phyloP scores from a whole-genome alignment of 164 flowering plant species.

The Kingdonia uniflora region DNA sequence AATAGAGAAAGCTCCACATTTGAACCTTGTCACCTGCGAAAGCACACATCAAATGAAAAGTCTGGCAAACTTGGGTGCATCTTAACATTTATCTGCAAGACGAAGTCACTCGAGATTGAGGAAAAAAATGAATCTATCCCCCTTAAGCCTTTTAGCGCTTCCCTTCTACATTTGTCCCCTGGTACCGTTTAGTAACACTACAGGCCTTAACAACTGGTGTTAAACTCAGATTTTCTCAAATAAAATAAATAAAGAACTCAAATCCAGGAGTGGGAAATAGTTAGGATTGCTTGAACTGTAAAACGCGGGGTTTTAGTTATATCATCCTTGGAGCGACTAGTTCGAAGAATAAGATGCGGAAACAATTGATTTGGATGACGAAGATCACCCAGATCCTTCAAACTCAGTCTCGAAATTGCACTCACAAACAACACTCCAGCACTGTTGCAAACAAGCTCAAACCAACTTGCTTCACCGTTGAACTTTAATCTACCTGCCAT shows the following conservation, averaged over 20 bases:
- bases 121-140: too few species aligned
- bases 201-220: too few species aligned
- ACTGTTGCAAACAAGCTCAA: conserved; percentile 42
- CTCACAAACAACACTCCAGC: conserved; percentile 27
- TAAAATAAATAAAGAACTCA: too few species aligned
- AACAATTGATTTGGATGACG: conserved; percentile 31
- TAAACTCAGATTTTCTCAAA: too few species aligned
- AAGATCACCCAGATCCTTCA: conserved; percentile 33
- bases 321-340: conserved; percentile 14
- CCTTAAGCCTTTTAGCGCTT: too few species aligned
- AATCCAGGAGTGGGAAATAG: too few species aligned
- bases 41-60: too few species aligned
- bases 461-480: conserved; percentile 17
- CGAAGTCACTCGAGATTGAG: too few species aligned
- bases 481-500: conserved; percentile 39
- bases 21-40: conserved; percentile 38
- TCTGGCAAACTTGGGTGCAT: too few species aligned
- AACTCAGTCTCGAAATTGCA: conserved; percentile 25
- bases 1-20: conserved; percentile 38
- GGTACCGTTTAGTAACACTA: too few species aligned
- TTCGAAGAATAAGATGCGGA: conserved; percentile 22
- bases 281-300: conserved; percentile 30
- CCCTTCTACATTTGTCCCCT: too few species aligned
- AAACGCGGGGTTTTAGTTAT: conserved; percentile 22
- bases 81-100: too few species aligned